phyloP scores from a whole-genome alignment of 371 early-diverging fungal genomes.

The Mortierella sp. region DNA sequence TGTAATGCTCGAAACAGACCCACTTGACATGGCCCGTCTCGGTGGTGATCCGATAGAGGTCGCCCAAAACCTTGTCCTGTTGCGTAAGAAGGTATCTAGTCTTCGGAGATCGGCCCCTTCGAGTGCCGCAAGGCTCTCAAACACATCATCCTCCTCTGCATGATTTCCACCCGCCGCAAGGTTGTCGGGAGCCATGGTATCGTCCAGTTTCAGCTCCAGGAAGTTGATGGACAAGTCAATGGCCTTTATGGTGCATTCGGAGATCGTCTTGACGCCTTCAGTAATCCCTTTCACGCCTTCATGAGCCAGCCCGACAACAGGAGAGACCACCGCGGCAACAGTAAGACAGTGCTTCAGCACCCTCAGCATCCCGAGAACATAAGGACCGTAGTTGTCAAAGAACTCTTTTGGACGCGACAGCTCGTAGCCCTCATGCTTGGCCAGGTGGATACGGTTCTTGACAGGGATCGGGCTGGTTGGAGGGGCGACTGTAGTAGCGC shows the following conservation, averaged over 20 bases:
- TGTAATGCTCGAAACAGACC: slow-evolving; percentile 25
- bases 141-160: neutral
- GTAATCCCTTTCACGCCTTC: neutral
- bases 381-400: slow-evolving; percentile 20
- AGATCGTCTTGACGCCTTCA: slow-evolving; percentile 3
- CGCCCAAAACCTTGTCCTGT: slow-evolving; percentile 24
- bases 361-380: slow-evolving; percentile 16
- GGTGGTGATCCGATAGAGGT: slow-evolving; percentile 22
- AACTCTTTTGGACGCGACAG: slow-evolving; percentile 14
- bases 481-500: neutral
- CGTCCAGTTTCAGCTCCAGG: neutral
- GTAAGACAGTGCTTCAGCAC: slow-evolving; percentile 19
- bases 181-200: neutral
- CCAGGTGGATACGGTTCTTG: slow-evolving; percentile 23
- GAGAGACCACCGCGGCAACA: slow-evolving; percentile 15
- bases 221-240: slow-evolving; percentile 13
- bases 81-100: slow-evolving; percentile 10
- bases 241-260: slow-evolving; percentile 3
- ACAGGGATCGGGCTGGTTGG: neutral
- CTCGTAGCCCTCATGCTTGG: slow-evolving; percentile 21
- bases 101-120: slow-evolving; percentile 25
- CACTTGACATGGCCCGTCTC: slow-evolving; percentile 26
- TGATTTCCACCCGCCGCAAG: neutral
- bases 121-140: slow-evolving; percentile 14
- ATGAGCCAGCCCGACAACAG: neutral